Percentiles rank a stretch among this genome's conserved stretches.
Conservation (phyloP, 495 filamentous ascomycete species). For the Hyphodiscus hymeniophilus region DNA sequence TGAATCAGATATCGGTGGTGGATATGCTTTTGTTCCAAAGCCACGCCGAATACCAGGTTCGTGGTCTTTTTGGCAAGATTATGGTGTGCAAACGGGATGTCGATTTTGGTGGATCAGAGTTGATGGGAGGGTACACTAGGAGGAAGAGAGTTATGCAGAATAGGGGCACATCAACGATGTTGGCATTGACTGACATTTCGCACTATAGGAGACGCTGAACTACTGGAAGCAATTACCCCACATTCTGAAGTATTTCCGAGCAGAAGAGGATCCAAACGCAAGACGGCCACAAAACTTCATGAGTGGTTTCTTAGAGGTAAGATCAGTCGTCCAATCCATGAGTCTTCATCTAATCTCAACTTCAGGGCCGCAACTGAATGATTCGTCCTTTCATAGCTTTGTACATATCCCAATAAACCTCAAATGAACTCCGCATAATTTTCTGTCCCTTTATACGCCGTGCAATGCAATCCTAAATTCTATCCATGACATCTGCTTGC, state of each 20-base stretch:
- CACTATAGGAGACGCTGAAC: constrained; percentile 83
- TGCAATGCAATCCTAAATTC: constrained; percentile 14
- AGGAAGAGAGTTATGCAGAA: background rate
- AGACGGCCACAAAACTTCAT: constrained; percentile 82
- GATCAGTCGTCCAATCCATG: background rate
- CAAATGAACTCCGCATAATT: constrained; percentile 15
- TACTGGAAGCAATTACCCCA: constrained; percentile 98
- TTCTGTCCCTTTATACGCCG: constrained; percentile 12
- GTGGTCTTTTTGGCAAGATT: constrained; percentile 12
- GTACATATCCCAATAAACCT: constrained; percentile 23
- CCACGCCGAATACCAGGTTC: constrained; percentile 80
- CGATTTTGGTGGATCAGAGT: background rate
- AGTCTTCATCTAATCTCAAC: constrained; percentile 7
- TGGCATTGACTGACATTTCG: constrained; percentile 1
- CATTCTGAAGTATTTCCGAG: constrained; percentile 92
- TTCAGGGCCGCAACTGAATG: constrained; percentile 29
- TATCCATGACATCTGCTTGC: background rate
- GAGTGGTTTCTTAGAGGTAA: constrained; percentile 76
- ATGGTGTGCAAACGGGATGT: background rate
- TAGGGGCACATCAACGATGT: background rate
- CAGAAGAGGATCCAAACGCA: constrained; percentile 75
- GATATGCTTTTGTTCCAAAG: constrained; percentile 85
- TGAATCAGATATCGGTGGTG: constrained; percentile 76
- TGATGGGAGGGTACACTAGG: background rate
- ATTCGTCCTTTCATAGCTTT: constrained; percentile 11